Base-by-base conservation (phyloP, 495 filamentous ascomycete genomes). In the Amphirosellinia nigrospora region DNA sequence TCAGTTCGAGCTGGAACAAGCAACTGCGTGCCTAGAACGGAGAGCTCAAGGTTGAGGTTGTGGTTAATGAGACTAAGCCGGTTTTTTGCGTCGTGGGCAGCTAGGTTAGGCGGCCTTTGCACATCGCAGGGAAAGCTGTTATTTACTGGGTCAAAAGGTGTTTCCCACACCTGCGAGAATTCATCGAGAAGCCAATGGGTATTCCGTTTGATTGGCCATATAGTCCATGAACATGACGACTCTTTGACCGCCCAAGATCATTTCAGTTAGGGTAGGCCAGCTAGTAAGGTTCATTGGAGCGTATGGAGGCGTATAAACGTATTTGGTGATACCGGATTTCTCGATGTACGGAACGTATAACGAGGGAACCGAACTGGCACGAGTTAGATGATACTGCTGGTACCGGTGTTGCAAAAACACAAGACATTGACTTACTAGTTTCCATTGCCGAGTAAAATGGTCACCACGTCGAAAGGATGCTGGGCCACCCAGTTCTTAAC, bases 61-160 rank as follows among this genome's bases (percentile, higher is more conserved):
- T 98, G 95, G 73, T 98, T 98, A 68, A 93, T 92, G 81, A 97
- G 89, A 70, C 96, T 96, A 84, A 97, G 84, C 59, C 91, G 83
- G 6, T 86, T 82, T 68, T 82, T 78, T 1, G 88, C 87, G 32
- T 89, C 83, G 7, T 84, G 75, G 7, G 77, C 71, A 34, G 73
- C 73, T 66, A 94, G 77, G 6, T 85, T 84, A 0, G 93, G 90
- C 19, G 92, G 92, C 1, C 92, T 87, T 68, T 94, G 84, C 30
- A 92, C 86, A 1, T 75, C 81, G 75, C 92, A 94, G 68, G 92
- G 93, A 77, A 92, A 92, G 1, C 77, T 84, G 1, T 82, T 73
- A 65, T 88, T 82, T 30, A 82, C 83, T 13, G 90, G 89, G 68
- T 93, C 90, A 80, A 91, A 95, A 0, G 87, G 86, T 30, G 91